A percentile compares a stretch with the other conserved stretches of the same genome.
These are phyloP conservation scores for Vitis riparia DNA, from an alignment of 164 flowering plant species.

Conservation along the genomic window DNA sequence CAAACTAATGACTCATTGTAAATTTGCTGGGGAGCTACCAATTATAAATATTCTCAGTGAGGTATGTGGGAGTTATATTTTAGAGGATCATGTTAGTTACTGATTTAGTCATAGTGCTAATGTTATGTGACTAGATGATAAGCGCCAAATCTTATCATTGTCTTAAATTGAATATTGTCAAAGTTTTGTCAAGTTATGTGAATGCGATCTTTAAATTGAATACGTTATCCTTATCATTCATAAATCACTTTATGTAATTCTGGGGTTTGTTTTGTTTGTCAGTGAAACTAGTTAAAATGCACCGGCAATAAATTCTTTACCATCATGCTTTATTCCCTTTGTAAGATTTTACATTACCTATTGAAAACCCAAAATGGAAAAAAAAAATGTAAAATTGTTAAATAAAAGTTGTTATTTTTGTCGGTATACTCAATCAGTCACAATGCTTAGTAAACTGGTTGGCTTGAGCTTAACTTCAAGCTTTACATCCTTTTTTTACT, in stretches of 20 bases:
- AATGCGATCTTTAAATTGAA: not conserved
- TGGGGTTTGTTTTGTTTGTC: not conserved
- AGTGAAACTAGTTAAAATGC: not conserved
- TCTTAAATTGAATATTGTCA: not conserved
- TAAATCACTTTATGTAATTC: not conserved
- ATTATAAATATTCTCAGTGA: slow-evolving; percentile 21
- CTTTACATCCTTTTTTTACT: too few species aligned
- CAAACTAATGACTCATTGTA: slow-evolving; percentile 24
- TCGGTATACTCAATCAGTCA: too few species aligned
- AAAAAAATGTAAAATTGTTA: too few species aligned
- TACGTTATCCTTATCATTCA: not conserved
- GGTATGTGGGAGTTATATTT: slow-evolving; percentile 8
- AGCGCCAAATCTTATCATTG: not conserved
- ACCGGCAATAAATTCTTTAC: too few species aligned
- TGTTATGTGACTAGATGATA: not conserved
- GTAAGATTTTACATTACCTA: too few species aligned
- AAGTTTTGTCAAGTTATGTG: not conserved
- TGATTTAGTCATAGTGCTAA: too few species aligned
- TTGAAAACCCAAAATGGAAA: too few species aligned
- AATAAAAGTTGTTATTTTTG: too few species aligned
- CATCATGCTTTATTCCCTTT: too few species aligned
- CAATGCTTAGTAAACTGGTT: too few species aligned
- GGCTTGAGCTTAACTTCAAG: too few species aligned
- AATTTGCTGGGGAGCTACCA: slow-evolving; percentile 19
- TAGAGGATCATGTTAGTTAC: not conserved